Conservation (phyloP, 1,139 yeast genomes). For the Schwanniomyces etchellsii region DNA sequence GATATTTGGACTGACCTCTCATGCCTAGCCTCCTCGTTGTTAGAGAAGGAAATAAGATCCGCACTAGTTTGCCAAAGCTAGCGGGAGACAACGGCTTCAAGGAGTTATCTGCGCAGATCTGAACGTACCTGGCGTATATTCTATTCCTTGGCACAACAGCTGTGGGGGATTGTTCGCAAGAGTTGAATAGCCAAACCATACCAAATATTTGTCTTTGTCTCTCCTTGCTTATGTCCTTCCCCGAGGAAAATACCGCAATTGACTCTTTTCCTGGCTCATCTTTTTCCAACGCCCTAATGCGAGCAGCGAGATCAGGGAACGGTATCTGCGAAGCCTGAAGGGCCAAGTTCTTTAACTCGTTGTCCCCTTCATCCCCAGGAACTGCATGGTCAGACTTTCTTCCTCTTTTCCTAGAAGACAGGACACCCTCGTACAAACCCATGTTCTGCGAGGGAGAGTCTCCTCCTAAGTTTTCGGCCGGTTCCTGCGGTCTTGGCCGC, state of each 20-base stretch:
- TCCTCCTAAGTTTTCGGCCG: constrained; percentile 5
- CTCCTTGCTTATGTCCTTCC: constrained; percentile 37
- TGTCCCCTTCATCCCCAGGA: constrained; percentile 34
- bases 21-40: constrained; percentile 83
- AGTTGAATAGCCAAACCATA: constrained; percentile 69
- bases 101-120: constrained; percentile 60
- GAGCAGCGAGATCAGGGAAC: constrained; percentile 45
- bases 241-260: constrained; percentile 4
- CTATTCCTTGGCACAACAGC: constrained; percentile 82
- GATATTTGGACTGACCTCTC: constrained; percentile 86
- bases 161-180: constrained; percentile 59
- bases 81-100: constrained; percentile 80
- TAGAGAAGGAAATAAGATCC: constrained; percentile 65
- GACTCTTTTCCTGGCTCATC: constrained; percentile 14
- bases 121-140: constrained; percentile 75
- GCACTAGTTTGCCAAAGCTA: constrained; percentile 78
- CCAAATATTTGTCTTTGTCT: constrained; percentile 75
- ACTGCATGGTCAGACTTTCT: constrained; percentile 31
- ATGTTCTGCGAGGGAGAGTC: too few relatives aligned
- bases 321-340: constrained; percentile 36
- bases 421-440: too few relatives aligned
- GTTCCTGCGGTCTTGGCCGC: constrained; percentile 4
- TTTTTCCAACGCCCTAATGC: constrained; percentile 43
- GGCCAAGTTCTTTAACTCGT: constrained; percentile 47
- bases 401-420: constrained; percentile 24